phyloP scores from a whole-genome alignment of 1,284 basidiomycete genomes.

The Tranzscheliella williamsii region DNA sequence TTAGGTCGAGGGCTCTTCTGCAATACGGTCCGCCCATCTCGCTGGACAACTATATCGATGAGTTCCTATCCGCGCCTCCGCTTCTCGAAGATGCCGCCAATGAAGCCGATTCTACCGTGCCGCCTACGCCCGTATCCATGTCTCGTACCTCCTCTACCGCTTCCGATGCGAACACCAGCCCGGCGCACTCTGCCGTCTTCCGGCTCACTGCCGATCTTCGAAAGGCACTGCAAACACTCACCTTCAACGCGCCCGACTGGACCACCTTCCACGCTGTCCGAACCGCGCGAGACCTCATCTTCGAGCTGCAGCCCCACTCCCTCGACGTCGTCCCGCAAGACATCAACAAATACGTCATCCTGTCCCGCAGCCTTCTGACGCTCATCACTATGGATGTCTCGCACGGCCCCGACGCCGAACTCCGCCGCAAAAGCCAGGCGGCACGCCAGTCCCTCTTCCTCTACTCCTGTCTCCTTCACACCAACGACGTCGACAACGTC shows the following conservation, averaged over 20 bases:
- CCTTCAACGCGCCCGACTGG: slow-evolving; percentile 93
- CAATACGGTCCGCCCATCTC: slow-evolving; percentile 77
- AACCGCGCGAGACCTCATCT: slow-evolving; percentile 86
- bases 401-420: neutral
- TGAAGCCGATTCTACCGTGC: slow-evolving; percentile 12
- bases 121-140: slow-evolving; percentile 32
- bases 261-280: slow-evolving; percentile 80
- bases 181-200: slow-evolving; percentile 75
- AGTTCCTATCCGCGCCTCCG: slow-evolving; percentile 67
- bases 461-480: slow-evolving; percentile 12
- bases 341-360: slow-evolving; percentile 16
- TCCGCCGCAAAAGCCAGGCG: neutral
- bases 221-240: slow-evolving; percentile 72
- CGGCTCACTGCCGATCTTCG: slow-evolving; percentile 77
- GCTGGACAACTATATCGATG: slow-evolving; percentile 73
- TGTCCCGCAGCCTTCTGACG: slow-evolving; percentile 8
- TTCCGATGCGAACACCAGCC: slow-evolving; percentile 60
- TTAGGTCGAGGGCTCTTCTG: slow-evolving; percentile 71
- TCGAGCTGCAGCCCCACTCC: slow-evolving; percentile 62
- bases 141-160: slow-evolving; percentile 9
- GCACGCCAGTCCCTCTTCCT: slow-evolving; percentile 13
- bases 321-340: neutral
- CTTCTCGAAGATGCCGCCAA: neutral
- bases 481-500: slow-evolving; percentile 9
- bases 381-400: slow-evolving; percentile 9